These are phyloP conservation scores for Potentilla sterilis DNA, from an alignment of 306 rosid genomes.

Conservation along the genomic window DNA sequence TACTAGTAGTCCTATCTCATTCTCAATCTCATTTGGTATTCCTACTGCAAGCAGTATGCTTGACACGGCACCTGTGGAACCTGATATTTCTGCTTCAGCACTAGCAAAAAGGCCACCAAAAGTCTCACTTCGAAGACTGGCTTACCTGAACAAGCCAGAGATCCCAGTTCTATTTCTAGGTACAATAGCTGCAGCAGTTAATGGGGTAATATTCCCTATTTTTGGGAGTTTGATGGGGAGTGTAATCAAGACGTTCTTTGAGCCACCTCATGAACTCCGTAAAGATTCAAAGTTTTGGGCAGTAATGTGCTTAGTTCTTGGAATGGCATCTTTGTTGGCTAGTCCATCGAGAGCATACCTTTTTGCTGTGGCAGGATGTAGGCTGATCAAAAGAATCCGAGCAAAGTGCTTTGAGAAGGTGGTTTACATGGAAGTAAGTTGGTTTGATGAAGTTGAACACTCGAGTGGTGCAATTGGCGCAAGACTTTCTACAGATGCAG, in stretches of 20 bases:
- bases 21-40: constrained; percentile 35
- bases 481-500: constrained; percentile 70
- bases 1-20: constrained; percentile 43
- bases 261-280: constrained; percentile 52
- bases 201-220: constrained; percentile 48
- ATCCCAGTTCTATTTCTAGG: constrained; percentile 56
- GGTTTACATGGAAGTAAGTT: constrained; percentile 68
- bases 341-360: constrained; percentile 50
- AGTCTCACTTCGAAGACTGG: constrained; percentile 50
- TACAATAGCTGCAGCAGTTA: constrained; percentile 51
- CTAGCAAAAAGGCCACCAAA: constrained; percentile 29
- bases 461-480: constrained; percentile 77
- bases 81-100: constrained; percentile 27
- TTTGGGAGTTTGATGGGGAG: constrained; percentile 46
- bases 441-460: constrained; percentile 71
- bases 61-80: constrained; percentile 29
- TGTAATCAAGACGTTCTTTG: constrained; percentile 52
- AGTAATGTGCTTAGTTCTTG: constrained; percentile 42
- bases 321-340: constrained; percentile 36
- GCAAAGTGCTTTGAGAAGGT: constrained; percentile 62
- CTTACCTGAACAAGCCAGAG: constrained; percentile 77
- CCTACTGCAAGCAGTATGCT: constrained; percentile 31
- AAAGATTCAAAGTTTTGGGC: constrained; percentile 72
- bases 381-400: constrained; percentile 55
- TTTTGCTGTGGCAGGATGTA: constrained; percentile 66